Base-by-base conservation (phyloP, 1,284 basidiomycete species). In the Wolfiporia cocos region DNA sequence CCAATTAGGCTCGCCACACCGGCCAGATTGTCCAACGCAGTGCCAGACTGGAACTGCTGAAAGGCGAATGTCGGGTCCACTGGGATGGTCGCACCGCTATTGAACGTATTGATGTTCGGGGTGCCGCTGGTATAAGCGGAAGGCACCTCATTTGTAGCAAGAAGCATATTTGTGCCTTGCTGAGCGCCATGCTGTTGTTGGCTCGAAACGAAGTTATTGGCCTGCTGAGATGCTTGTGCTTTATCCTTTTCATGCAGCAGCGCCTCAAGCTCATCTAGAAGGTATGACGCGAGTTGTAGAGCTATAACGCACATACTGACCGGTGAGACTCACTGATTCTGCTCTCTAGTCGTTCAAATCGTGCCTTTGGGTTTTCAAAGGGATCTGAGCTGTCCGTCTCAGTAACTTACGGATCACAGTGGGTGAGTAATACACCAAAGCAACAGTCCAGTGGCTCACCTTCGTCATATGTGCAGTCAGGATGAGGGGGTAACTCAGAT, bases 391-490 rank as follows among this genome's bases (percentile, higher is more conserved):
- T 54, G 54, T 49, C 71, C 3, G 41, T 30, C 10, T 51, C 75
- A 21, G 66, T 59, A 18, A 70, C 73, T 76, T 44, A 5, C 10
- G 5, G 14, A 3, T 11, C 28, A 26, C 19, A 31, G 20, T 21
- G 20, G 6, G 19, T 9, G 18, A 18, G 19, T 35, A 28, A 29
- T 26, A 29, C 19, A 18, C 7, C 7, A 9, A 11, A 3, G 12
- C 10, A 6, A 39, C 42, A 32, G 12, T 29, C 3, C 1, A 32
- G 11, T 32, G 26, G 23, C 62, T 18, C 48, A 76, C 79, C 62
- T 50, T 84, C 81, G 50, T 85, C 81, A 50, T 76, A 85, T 22
- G 81, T 84, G 53, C 81, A 86, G 42, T 81, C 76, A 15, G 78
- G 80, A 37, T 66, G 64, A 1, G 68, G 55, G 2, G 78, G 73